phyloP scores from a whole-genome alignment of 1,284 basidiomycete genomes.

The Heliocybe sulcata region DNA sequence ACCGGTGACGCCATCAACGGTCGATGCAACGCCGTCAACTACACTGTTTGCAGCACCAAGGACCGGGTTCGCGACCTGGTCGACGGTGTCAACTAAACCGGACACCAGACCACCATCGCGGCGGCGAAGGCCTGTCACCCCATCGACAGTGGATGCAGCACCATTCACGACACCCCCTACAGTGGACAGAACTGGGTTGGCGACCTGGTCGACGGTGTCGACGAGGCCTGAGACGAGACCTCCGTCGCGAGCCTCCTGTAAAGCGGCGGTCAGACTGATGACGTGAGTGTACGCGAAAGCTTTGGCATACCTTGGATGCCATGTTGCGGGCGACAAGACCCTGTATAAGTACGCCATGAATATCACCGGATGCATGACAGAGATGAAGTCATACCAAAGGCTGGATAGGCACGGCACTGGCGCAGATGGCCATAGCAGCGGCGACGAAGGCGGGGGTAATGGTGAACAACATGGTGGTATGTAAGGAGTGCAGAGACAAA shows the following conservation, averaged over 20 bases:
- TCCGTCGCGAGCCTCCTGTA: no score
- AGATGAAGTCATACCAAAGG: no score
- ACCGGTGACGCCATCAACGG: neutral
- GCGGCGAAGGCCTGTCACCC: neutral
- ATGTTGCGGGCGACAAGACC: neutral
- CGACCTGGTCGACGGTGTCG: slow-evolving; percentile 2
- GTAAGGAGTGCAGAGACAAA: neutral
- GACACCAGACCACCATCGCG: neutral
- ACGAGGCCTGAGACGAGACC: neutral
- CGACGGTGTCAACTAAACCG: slow-evolving; percentile 1
- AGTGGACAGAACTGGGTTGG: neutral
- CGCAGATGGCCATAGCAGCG: neutral
- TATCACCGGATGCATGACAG: neutral
- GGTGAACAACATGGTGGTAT: neutral
- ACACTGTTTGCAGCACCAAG: neutral
- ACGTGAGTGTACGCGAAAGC: no score
- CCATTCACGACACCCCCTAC: slow-evolving; percentile 2
- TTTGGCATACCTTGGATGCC: neutral
- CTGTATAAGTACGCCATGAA: neutral
- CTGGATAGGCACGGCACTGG: neutral
- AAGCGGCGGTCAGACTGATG: no score
- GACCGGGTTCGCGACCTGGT: slow-evolving; percentile 1
- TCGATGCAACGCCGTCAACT: neutral
- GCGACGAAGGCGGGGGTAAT: neutral
- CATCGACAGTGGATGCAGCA: neutral